Conservation (phyloP, 345 rosid species). For the Rhodamnia argentea region DNA sequence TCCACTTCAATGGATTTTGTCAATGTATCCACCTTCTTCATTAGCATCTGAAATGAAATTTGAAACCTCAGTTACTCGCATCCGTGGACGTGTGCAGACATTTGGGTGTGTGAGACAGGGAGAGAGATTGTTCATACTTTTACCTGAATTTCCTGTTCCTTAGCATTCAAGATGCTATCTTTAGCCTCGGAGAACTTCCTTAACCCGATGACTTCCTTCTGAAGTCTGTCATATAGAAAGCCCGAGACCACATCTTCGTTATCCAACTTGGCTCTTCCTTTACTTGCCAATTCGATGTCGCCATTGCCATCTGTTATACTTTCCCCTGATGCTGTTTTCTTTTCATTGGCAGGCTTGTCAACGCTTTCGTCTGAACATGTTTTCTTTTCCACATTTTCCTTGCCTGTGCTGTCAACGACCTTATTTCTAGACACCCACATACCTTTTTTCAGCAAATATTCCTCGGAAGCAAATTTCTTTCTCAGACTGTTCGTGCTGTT, state of each 20-base stretch:
- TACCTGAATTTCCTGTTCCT: slow-evolving; percentile 82
- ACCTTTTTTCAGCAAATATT: slow-evolving; percentile 21
- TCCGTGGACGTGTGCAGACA: not conserved
- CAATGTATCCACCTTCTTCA: slow-evolving; percentile 74
- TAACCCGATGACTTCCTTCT: slow-evolving; percentile 65
- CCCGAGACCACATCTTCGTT: slow-evolving; percentile 68
- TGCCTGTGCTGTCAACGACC: slow-evolving; percentile 40
- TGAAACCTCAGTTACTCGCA: not conserved
- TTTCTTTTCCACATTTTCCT: slow-evolving; percentile 45
- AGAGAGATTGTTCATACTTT: not conserved
- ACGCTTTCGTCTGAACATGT: slow-evolving; percentile 16
- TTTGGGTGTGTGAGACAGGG: not conserved
- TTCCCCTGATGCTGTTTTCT: not conserved
- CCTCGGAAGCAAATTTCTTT: slow-evolving; percentile 20
- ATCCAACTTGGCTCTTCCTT: slow-evolving; percentile 8
- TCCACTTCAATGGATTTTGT: slow-evolving; percentile 69
- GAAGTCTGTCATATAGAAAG: slow-evolving; percentile 77
- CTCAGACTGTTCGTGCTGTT: slow-evolving; percentile 6
- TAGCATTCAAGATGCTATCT: slow-evolving; percentile 41
- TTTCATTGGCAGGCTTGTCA: slow-evolving; percentile 12
- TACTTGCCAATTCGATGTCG: slow-evolving; percentile 16
- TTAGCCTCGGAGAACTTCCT: slow-evolving; percentile 61
- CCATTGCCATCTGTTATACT: slow-evolving; percentile 7
- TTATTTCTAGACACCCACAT: slow-evolving; percentile 50
- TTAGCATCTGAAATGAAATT: slow-evolving; percentile 41